Base-by-base conservation (phyloP, 805 yeast genomes). In the Kuraishia hungarica region DNA sequence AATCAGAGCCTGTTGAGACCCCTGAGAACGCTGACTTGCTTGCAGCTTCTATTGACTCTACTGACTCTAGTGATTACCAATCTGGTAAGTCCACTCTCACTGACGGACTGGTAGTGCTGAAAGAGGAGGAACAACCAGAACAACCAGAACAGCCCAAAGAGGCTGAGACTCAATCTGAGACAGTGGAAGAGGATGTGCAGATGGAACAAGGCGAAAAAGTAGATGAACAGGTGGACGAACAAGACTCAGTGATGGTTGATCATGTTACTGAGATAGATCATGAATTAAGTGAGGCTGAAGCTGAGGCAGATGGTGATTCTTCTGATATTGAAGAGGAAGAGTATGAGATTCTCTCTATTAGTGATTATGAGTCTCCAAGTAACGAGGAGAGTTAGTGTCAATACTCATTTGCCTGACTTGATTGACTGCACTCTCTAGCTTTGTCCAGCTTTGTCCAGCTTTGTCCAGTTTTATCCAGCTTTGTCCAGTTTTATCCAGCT, bases 331-430 rank as follows among this genome's bases (percentile, higher is more conserved):
- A 51, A 6, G 48, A 23, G 21, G 66, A 62, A 19, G 66, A 62
- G 20, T 62, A 61, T 51, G 67, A 64, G 51, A 59, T 64, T 39
- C 56, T 64, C 13, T 64, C 67, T 1, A 47, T 59, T 21, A 60
- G 58, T 22, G 66, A 63, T 39, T 61, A 56, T 28, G 61, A 60
- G 2, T 47, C 29, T 26, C 13, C 21, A 19, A 10, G 21, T 47
- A 43, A 28, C 11, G 43, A 19, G 21, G 24, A 47, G 24, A 10
- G 22, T 19, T 47, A 13, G 22, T 11, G 21, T n/a, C n/a, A n/a
- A n/a, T n/a, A n/a, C n/a, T n/a, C n/a, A n/a, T n/a, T n/a, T n/a
- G n/a, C n/a, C n/a, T n/a, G n/a, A n/a, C n/a, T n/a, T n/a, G n/a
- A n/a, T n/a, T n/a, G n/a, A n/a, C n/a, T n/a, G n/a, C n/a, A n/a